Evolutionary conservation across 1,284 basidiomycete species (phyloP), one percentile per base, ranked within the genome.

Genomic region (Tranzscheliella williamsii): DNA sequence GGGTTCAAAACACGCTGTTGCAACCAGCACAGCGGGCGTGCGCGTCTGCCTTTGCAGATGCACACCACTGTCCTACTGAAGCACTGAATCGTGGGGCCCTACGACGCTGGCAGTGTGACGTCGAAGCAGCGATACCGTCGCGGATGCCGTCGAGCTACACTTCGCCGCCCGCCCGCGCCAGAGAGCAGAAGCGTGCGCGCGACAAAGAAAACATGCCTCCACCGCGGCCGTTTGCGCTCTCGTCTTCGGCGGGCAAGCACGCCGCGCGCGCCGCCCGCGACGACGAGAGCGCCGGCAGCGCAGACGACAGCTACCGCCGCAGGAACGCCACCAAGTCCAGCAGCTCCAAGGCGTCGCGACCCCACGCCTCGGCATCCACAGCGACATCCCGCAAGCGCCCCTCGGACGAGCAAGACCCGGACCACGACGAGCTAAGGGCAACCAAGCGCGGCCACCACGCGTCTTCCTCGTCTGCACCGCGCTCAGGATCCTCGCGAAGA

Each of bases 201-300:
- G 20, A 33, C 27, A 24, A 38, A 7, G 38, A 33, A 34, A 50
- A 15, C 23, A 63, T 63, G 60, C 48, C 54, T 13, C 33, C 49
- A 27, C 51, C 60, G 22, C 42, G 50, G 20, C 34, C 60, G 1
- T 58, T 64, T 22, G 46, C 42, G 3, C 29, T 58, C 20, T 40
- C 42, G 16, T 58, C 55, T 13, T 62, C 58, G 13, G 55, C 58
- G 22, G 51, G 48, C 24, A 46, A 46, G 4, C 52, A 47, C 15
- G 43, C 35, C 8, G 47, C 43, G 17, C 52, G 41, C 9, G 30
- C 41, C 7, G 20, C 43, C 3, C 45, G 47, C 24, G 48, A 62
- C 17, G 52, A 62, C 16, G 58, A 52, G 16, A 34, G 48, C 3
- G 38, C 45, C n/a, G 42, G 38, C 2, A 29, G 27, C 21, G 42